Evolutionary conservation across 2,329 filamentous ascomycete genomes (phyloP), one percentile per base, ranked within the genome.

Genomic region (Penicillium sp.): DNA sequence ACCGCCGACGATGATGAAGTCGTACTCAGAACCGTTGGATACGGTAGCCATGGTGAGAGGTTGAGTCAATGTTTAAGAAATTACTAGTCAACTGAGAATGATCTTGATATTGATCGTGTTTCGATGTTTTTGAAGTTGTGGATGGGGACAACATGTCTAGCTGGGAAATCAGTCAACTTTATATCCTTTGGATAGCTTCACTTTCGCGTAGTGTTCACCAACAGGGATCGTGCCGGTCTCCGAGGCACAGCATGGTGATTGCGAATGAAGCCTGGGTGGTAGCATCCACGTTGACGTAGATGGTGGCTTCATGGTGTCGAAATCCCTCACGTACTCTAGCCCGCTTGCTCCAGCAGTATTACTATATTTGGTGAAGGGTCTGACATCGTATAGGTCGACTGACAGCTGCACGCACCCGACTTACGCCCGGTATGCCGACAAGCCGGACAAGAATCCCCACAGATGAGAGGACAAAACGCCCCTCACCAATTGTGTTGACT

Each of bases 1-100:
- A 52, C 72, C 72, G 14, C 73, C 72, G 40, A 73, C 70, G 51
- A 75, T 48, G 57, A 75, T 72, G 57, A 73, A 75, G 64, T 74
- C 72, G 57, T 52, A 52, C 28, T 52, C 48, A 10, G 48, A 52
- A n/a, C 48, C 48, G 48, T 52, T 52, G 4, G 48, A 52, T 25
- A 52, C 48, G 7, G 10, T 52, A 22, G 48, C 48, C 48, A 52
- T 52, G 30, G 5, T 52, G 14, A 26, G 4, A 13, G 3, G 5
- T 22, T 37, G 48, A 35, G 33, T 8, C 16, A 11, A 37, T 14
- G 30, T 25, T 37, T 35, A 25, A 30, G 22, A 37, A 22, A n/a
- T 8, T 4, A 46, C 28, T 26, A 3, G 43, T 48, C 7, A 48
- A 48, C 30, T 10, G 25, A 30, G 6, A 16, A 26, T 26, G 43